Percentiles rank a stretch among this genome's conserved stretches.
Conservation (phyloP, 2,329 filamentous ascomycete species). For the Xylariales sp. region DNA sequence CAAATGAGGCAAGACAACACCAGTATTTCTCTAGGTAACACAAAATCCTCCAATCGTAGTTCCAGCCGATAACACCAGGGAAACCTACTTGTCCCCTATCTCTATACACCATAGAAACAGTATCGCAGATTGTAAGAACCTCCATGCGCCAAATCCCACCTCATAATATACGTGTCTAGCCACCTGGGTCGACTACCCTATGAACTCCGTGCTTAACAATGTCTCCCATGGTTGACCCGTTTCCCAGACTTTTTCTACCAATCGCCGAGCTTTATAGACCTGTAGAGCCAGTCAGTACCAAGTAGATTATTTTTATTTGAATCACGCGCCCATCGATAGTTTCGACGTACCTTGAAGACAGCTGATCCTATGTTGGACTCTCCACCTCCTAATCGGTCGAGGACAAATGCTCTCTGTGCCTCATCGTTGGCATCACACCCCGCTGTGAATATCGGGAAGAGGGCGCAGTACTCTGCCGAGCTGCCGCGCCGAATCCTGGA, state of each 20-base stretch:
- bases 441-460: conserved; percentile 81
- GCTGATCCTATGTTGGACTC: conserved; percentile 58
- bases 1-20: too few relatives aligned
- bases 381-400: conserved; percentile 61
- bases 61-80: too few relatives aligned
- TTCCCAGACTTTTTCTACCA: conserved; percentile 69
- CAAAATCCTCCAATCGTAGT: too few relatives aligned
- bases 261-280: conserved; percentile 53
- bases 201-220: conserved; percentile 62
- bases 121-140: too few relatives aligned
- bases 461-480: conserved; percentile 67
- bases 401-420: conserved; percentile 53
- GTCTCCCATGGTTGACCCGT: conserved; percentile 66
- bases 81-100: too few relatives aligned
- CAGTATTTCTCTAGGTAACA: too few relatives aligned
- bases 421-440: conserved; percentile 65
- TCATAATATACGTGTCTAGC: too few relatives aligned
- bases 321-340: not conserved
- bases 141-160: too few relatives aligned
- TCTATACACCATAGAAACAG: too few relatives aligned
- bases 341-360: conserved; percentile 1
- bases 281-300: conserved; percentile 17
- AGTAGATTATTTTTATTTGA: not conserved
- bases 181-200: too few relatives aligned
- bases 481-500: conserved; percentile 59